A percentile compares a stretch with the other conserved stretches of the same genome.
phyloP scores from a whole-genome alignment of 495 filamentous ascomycete species.

The Hyaloscypha finlandica region DNA sequence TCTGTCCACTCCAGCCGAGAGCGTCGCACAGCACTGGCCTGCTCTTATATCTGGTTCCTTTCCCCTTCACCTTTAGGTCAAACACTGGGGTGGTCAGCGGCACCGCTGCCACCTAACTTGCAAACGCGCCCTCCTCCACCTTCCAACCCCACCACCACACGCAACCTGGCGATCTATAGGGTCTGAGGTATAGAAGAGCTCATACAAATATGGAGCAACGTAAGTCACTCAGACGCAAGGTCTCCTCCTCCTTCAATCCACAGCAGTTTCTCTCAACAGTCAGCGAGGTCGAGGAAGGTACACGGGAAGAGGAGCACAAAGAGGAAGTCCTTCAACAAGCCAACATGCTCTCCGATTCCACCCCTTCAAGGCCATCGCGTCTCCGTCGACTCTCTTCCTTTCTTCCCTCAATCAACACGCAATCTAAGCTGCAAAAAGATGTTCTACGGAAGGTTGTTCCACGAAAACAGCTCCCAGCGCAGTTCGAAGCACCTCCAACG shows the following conservation, averaged over 20 bases:
- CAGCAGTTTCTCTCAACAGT: background rate
- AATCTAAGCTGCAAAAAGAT: conserved; percentile 21
- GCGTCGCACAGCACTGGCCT: too few species aligned
- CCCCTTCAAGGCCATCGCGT: background rate
- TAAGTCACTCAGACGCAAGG: background rate
- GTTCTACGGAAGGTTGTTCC: background rate
- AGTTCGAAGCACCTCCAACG: background rate
- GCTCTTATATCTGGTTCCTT: too few species aligned
- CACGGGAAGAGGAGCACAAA: background rate
- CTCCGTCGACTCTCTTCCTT: conserved; percentile 15
- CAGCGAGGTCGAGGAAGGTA: background rate
- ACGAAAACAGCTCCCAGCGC: background rate
- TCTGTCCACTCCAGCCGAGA: too few species aligned
- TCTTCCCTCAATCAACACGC: conserved; percentile 4
- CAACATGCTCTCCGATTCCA: background rate
- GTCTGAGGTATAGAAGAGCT: background rate
- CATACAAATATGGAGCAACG: background rate
- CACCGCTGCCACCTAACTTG: too few species aligned
- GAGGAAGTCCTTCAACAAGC: too few species aligned
- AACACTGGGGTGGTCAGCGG: too few species aligned
- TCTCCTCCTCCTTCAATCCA: background rate
- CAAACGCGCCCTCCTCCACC: too few species aligned
- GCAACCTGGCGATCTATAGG: background rate
- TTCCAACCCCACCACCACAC: too few species aligned
- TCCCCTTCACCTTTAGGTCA: too few species aligned